Conservation (phyloP, 306 rosid genomes). For the Trifolium fragiferum region DNA sequence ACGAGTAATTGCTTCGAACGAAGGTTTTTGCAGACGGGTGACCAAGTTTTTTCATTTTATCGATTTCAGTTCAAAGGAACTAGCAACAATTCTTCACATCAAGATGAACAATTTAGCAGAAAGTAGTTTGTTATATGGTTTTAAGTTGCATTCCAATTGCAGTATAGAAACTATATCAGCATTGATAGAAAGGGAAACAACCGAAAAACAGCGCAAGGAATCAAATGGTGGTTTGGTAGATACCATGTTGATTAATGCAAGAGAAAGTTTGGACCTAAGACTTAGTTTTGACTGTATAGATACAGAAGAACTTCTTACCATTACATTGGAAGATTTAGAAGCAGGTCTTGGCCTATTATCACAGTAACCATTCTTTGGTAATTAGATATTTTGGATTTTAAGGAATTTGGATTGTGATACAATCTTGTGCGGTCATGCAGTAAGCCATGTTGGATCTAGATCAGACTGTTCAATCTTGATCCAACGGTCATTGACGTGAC, state of each 20-base stretch:
- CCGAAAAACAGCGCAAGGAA: slow-evolving; percentile 79
- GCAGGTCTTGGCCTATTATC: slow-evolving; percentile 67
- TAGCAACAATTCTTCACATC: slow-evolving; percentile 81
- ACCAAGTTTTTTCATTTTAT: slow-evolving; percentile 88
- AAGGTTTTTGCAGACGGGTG: slow-evolving; percentile 95
- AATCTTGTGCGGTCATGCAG: background rate
- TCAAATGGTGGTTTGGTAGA: slow-evolving; percentile 89
- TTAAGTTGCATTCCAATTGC: slow-evolving; percentile 78
- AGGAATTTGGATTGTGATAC: background rate
- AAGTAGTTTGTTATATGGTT: slow-evolving; percentile 79
- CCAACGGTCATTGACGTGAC: background rate
- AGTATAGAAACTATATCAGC: slow-evolving; percentile 61
- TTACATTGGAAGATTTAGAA: slow-evolving; percentile 80
- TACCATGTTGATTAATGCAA: slow-evolving; percentile 81
- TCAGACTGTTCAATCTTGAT: background rate
- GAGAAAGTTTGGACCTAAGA: slow-evolving; percentile 88
- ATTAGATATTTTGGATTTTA: slow-evolving; percentile 31
- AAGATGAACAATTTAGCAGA: slow-evolving; percentile 76
- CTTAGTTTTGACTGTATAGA: slow-evolving; percentile 85
- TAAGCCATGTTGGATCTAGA: background rate
- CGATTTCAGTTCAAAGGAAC: slow-evolving; percentile 76
- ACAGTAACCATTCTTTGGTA: slow-evolving; percentile 50
- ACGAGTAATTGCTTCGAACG: slow-evolving; percentile 85
- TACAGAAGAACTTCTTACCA: slow-evolving; percentile 80
- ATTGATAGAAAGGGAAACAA: slow-evolving; percentile 64